Evolutionary conservation across 306 rosid genomes (phyloP), one percentile per base, ranked within the genome.

Genomic region (Medicago lupulina): DNA sequence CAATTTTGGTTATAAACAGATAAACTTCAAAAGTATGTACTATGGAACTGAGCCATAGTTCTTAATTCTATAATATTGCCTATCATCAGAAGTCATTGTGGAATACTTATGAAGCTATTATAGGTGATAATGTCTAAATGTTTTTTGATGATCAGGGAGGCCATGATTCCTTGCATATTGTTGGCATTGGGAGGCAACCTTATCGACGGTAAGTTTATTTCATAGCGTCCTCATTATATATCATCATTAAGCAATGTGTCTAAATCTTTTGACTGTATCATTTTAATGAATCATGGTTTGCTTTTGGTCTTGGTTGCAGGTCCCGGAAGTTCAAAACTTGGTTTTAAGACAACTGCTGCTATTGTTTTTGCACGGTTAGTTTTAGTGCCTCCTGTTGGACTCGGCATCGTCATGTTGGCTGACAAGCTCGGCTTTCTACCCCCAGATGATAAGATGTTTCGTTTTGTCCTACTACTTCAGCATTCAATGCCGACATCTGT

Each of bases 81-180:
- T 65, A 16, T 18, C 31, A 4, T 14, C n/a, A 14, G 23, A 83
- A 58, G 16, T 70, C n/a, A 55, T 49, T 19, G 1, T 40, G 44
- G 38, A 8, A 18, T 70, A 41, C 51, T 74, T 58, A 58, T 50
- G 23, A 62, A 65, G 17, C 25, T 70, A 75, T 81, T 17, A 11
- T 55, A 57, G 63, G 62, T 31, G 54, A 16, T 58, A 36, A 41
- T 25, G 31, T 71, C 80, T 86, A 67, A 88, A 53, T 75, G 51
- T 57, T 34, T 73, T 83, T 51, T 83, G 69, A 9, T 90, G 80
- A 41, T 83, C 92, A 96, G 99, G 92, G 98, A 87, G 77, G 99
- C 99, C 61, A 96, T 96, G 99, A 91, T 96, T 86, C 99, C 99
- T 8, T 96, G 98, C 91, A 96, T 96, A 83, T 87, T 96, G 70